Base-by-base conservation (phyloP, 2,329 filamentous ascomycete species). In the Ceratocystis destructans region DNA sequence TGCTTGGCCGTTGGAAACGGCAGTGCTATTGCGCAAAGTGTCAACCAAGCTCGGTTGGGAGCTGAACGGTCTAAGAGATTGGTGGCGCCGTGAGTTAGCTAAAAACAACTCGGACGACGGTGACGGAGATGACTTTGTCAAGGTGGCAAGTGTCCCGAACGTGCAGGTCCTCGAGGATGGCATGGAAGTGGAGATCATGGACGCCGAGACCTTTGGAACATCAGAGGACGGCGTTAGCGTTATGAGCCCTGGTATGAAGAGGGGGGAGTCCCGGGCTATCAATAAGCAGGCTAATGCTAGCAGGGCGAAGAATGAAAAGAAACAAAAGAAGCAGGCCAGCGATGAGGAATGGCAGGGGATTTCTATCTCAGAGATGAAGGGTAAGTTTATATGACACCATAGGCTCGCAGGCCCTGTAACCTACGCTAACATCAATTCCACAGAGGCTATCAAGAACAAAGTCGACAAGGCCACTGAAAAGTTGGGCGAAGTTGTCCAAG, bases 21-120 rank as follows among this genome's bases (percentile, higher is more conserved):
- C 37, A 31, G 61, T 66, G 25, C 28, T 68, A 6, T n/a, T 59
- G 44, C 61, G 61, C n/a, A 68, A 68, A n/a, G 61, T 22, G 2
- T n/a, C 61, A 28, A 66, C 59, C 17, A 68, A 68, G 61, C 45
- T 68, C 8, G 61, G 66, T 15, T 68, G 64, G 66, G 66, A 68
- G 28, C 65, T 64, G n/a, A 44, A 28, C 5, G 41, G 66, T 1
- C 37, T 67, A 17, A 46, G 64, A 12, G 41, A 33, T 3, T 68
- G 66, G 66, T 68, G 66, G 66, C 59, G 53, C 8, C 50, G 53
- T 15, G 66, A 68, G 48, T 28, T 68, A 5, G 50, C 37, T 28
- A 65, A 59, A 50, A 68, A 68, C 50, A 62, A 64, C 55, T 57
- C 17, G 15, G 45, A 61, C 22, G 62, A 64, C 17, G 46, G 44